Conservation (phyloP, 2,329 filamentous ascomycete genomes). For the Akanthomyces muscarius region DNA sequence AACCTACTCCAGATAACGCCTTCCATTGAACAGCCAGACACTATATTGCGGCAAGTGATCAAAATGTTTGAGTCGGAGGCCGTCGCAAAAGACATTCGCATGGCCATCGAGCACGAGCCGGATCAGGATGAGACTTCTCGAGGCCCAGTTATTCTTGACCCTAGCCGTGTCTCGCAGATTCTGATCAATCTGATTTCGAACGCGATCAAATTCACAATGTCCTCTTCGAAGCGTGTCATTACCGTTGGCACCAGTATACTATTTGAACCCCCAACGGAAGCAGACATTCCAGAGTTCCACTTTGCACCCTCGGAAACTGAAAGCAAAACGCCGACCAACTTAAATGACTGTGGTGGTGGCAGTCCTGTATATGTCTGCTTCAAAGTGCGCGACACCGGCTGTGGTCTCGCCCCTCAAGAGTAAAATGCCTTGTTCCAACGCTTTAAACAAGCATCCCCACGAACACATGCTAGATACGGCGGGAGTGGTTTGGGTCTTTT, state of each 20-base stretch:
- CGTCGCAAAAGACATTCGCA: slow-evolving; percentile 62
- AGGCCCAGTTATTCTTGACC: slow-evolving; percentile 66
- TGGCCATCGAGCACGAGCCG: slow-evolving; percentile 49
- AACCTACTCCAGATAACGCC: slow-evolving; percentile 70
- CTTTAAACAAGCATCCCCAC: slow-evolving; percentile 58
- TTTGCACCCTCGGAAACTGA: not conserved
- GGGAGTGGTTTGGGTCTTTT: slow-evolving; percentile 62
- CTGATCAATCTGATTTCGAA: slow-evolving; percentile 79
- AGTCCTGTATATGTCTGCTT: slow-evolving; percentile 39
- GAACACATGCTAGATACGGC: slow-evolving; percentile 55
- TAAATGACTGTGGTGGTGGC: slow-evolving; percentile 30
- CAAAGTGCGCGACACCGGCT: slow-evolving; percentile 62
- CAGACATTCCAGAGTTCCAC: not conserved
- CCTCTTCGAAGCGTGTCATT: not conserved
- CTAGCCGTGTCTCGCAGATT: slow-evolving; percentile 71
- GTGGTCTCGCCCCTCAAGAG: slow-evolving; percentile 58
- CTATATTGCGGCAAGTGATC: slow-evolving; percentile 61
- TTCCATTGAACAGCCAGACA: slow-evolving; percentile 62
- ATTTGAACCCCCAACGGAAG: not conserved
- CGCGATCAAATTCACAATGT: slow-evolving; percentile 72
- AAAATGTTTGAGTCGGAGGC: slow-evolving; percentile 79
- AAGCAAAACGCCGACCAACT: not conserved
- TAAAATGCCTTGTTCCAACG: slow-evolving; percentile 63
- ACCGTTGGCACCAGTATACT: not conserved
- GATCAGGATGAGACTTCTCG: slow-evolving; percentile 27